A percentile compares a stretch with the other conserved stretches of the same genome.
phyloP scores from a whole-genome alignment of 2,329 filamentous ascomycete genomes.

The Nothophoma quercina region DNA sequence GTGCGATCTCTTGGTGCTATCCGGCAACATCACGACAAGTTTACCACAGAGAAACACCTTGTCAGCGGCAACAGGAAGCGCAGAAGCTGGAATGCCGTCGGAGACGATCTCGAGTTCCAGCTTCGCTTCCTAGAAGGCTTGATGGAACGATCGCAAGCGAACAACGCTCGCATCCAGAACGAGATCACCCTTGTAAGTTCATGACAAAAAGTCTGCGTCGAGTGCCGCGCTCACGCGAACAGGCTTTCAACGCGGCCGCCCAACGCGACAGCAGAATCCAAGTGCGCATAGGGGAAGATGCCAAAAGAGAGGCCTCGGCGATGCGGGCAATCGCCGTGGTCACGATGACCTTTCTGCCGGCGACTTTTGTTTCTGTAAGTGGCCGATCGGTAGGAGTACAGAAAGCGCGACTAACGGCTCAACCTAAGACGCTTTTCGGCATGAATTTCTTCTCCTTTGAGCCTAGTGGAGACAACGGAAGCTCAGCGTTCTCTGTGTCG shows the following conservation, averaged over 20 bases:
- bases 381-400: not conserved
- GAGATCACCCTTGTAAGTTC: not conserved
- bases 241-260: conserved; percentile 26
- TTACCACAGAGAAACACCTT: too few species aligned
- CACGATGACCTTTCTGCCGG: conserved; percentile 32
- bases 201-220: not conserved
- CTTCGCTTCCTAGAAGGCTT: too few species aligned
- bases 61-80: too few species aligned
- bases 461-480: not conserved
- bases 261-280: conserved; percentile 28
- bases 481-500: conserved; percentile 11
- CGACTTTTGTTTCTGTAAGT: not conserved
- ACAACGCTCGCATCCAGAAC: conserved; percentile 1
- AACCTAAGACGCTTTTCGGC: not conserved
- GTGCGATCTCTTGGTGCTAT: conserved; percentile 18
- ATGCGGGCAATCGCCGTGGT: conserved; percentile 35
- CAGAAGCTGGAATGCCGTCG: too few species aligned
- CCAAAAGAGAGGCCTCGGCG: conserved; percentile 26
- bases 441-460: not conserved
- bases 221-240: conserved; percentile 8
- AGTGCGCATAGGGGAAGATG: conserved; percentile 27
- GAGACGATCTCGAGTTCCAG: too few species aligned
- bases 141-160: not conserved
- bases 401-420: not conserved
- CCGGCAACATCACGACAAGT: conserved; percentile 18